Base-by-base conservation (phyloP, 2,329 filamentous ascomycete genomes). In the Neonectria ditissima region DNA sequence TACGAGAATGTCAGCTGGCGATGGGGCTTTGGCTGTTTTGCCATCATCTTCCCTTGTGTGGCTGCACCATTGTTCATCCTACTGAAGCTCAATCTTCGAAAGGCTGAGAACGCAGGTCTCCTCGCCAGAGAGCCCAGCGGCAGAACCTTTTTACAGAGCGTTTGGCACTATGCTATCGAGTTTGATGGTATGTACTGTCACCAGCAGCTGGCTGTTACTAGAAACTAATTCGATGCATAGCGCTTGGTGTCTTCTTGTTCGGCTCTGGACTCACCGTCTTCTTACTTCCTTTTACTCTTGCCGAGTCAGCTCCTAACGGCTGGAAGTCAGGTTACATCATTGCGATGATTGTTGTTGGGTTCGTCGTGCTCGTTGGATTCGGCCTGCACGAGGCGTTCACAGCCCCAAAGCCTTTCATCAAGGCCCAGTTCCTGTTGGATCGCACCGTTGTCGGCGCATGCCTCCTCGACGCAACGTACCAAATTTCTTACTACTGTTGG, bases 11-110 rank as follows among this genome's bases (percentile, higher is more conserved):
- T 55, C 7, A 64, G 61, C n/a, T 73, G 72, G 70, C 59, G 69
- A 52, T 73, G 72, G 70, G 72, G 70, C 26, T 91, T 88, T 70
- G 90, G 88, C 44, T 83, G 84, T 65, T 92, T 90, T 77, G 82
- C 86, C 50, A 89, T 92, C 68, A 83, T 92, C 65, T 80, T 88
- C 7, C 89, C 89, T 1, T 78, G 86, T 24, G 83, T 89, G 45
- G 86, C 85, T 37, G 63, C 87, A 16, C 90, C 90, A 0, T 80
- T 92, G 47, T 85, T 86, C 37, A 70, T 81, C 20, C 77, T 90
- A 8, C 78, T 91, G 67, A 79, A 84, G 59, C 75, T 81, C 71
- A 87, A 89, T 72, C 83, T 87, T 51, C 78, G 77, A 39, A 87
- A 88, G 74, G 89, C 89, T 10, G 80, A 81, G 72, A 81, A 81